A percentile compares a stretch with the other conserved stretches of the same genome.
These are phyloP conservation scores for Mycena indigotica DNA, from an alignment of 768 basidiomycete species.

Conservation along the genomic window DNA sequence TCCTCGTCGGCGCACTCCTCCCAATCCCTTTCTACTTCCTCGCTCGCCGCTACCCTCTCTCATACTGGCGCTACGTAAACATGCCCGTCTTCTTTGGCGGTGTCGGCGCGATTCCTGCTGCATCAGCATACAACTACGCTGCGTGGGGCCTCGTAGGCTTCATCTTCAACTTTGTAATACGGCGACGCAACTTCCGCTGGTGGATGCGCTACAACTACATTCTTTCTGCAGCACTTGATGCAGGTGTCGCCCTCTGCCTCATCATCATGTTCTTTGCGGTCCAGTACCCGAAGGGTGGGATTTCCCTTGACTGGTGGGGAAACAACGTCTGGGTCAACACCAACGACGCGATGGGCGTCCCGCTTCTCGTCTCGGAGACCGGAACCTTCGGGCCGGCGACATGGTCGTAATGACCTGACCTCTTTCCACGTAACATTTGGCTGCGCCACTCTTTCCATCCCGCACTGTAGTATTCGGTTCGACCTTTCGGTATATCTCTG, in stretches of 20 bases:
- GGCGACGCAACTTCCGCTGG: slow-evolving; percentile 72
- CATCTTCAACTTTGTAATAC: slow-evolving; percentile 84
- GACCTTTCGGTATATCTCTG: background rate
- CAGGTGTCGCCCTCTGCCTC: slow-evolving; percentile 60
- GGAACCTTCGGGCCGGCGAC: slow-evolving; percentile 62
- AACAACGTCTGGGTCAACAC: slow-evolving; percentile 43
- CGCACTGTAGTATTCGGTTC: background rate
- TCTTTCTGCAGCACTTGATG: slow-evolving; percentile 71
- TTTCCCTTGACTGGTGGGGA: slow-evolving; percentile 68
- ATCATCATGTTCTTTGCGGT: slow-evolving; percentile 67
- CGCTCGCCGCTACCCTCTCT: slow-evolving; percentile 76
- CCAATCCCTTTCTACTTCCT: slow-evolving; percentile 85
- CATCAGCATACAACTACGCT: slow-evolving; percentile 84
- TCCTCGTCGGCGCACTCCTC: slow-evolving; percentile 70
- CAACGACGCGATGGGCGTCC: slow-evolving; percentile 63
- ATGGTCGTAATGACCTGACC: slow-evolving; percentile 47
- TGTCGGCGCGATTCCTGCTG: slow-evolving; percentile 74
- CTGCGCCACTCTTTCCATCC: slow-evolving; percentile 10
- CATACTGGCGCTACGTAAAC: slow-evolving; percentile 84
- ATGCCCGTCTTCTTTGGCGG: slow-evolving; percentile 82
- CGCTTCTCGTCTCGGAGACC: slow-evolving; percentile 48
- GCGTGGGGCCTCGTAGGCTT: slow-evolving; percentile 80
- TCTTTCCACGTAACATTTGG: slow-evolving; percentile 1
- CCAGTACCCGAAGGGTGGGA: slow-evolving; percentile 58
- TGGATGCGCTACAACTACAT: slow-evolving; percentile 94